phyloP scores from a whole-genome alignment of 2,329 filamentous ascomycete genomes.

The Thelonectria rubi region DNA sequence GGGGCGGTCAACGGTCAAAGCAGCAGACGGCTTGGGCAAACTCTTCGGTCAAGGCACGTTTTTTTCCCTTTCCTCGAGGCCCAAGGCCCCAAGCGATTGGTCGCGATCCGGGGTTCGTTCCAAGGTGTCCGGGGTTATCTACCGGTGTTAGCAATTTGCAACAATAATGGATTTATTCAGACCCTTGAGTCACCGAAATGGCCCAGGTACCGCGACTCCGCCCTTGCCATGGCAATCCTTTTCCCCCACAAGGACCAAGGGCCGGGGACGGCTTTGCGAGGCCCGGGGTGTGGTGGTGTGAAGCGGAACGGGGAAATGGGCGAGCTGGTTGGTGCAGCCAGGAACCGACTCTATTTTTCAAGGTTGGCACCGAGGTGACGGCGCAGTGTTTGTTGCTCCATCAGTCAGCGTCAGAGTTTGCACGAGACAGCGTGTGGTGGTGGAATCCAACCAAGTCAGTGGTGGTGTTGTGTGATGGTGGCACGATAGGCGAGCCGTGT shows the following conservation, averaged over 20 bases:
- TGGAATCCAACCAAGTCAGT: not conserved
- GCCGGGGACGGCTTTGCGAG: not conserved
- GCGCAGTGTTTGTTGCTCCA: not conserved
- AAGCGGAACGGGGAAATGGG: not conserved
- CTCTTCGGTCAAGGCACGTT: not conserved
- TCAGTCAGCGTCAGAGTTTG: not conserved
- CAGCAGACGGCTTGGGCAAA: not conserved
- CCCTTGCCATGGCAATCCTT: not conserved
- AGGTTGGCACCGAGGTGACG: slow-evolving; percentile 13
- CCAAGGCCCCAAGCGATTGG: slow-evolving; percentile 8
- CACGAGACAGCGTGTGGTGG: not conserved
- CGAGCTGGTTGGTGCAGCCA: not conserved
- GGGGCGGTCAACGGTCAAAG: not conserved
- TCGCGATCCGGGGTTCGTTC: not conserved
- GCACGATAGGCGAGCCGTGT: not conserved
- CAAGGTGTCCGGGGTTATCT: slow-evolving; percentile 15
- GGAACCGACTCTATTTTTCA: slow-evolving; percentile 17
- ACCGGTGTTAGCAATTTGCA: slow-evolving; percentile 24
- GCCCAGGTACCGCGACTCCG: slow-evolving; percentile 4
- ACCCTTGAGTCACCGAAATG: slow-evolving; percentile 22
- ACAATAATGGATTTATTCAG: slow-evolving; percentile 27
- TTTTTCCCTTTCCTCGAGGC: too few relatives aligned
- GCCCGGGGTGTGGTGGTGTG: slow-evolving; percentile 4
- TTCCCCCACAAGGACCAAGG: slow-evolving; percentile 16
- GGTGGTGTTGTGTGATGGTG: not conserved